A percentile compares a stretch with the other conserved stretches of the same genome.
These are phyloP conservation scores for Candida nitratophila DNA, from an alignment of 805 yeast species.

Conservation along the genomic window DNA sequence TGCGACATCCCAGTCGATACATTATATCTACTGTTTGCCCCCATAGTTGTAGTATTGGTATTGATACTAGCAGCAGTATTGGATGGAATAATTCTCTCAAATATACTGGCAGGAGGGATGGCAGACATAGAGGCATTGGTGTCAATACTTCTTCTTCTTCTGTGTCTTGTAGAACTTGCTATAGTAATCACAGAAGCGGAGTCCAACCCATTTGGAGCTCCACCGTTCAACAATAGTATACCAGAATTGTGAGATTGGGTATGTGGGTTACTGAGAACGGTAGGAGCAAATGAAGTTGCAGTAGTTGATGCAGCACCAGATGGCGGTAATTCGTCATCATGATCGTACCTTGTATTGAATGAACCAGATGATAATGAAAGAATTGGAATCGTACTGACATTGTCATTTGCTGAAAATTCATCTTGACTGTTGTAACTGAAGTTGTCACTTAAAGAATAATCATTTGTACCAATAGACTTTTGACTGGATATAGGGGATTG, in stretches of 20 bases:
- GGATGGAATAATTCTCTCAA: slow-evolving; percentile 41
- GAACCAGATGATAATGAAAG: slow-evolving; percentile 37
- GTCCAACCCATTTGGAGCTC: slow-evolving; percentile 10
- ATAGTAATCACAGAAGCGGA: slow-evolving; percentile 27
- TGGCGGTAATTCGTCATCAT: slow-evolving; percentile 11
- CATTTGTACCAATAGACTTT: neutral
- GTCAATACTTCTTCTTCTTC: slow-evolving; percentile 29
- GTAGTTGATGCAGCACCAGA: slow-evolving; percentile 33
- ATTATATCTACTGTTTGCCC: neutral
- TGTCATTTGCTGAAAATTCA: slow-evolving; percentile 17
- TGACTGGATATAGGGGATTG: neutral
- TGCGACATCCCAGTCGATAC: neutral
- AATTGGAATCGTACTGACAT: slow-evolving; percentile 41
- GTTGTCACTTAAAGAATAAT: slow-evolving; percentile 4
- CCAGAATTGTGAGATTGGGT: slow-evolving; percentile 2
- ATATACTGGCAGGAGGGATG: slow-evolving; percentile 66
- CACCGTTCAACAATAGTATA: neutral
- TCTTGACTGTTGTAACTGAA: slow-evolving; percentile 13
- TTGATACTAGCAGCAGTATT: slow-evolving; percentile 8
- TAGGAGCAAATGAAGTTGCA: slow-evolving; percentile 43
- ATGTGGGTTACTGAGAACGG: slow-evolving; percentile 5
- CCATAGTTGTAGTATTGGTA: neutral
- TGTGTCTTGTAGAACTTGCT: slow-evolving; percentile 26
- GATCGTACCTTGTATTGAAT: slow-evolving; percentile 19
- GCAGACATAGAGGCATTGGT: slow-evolving; percentile 61